A percentile compares a stretch with the other conserved stretches of the same genome.
Evolutionary conservation across 2,329 filamentous ascomycete genomes (phyloP).

Genomic region (Fusarium sp.): DNA sequence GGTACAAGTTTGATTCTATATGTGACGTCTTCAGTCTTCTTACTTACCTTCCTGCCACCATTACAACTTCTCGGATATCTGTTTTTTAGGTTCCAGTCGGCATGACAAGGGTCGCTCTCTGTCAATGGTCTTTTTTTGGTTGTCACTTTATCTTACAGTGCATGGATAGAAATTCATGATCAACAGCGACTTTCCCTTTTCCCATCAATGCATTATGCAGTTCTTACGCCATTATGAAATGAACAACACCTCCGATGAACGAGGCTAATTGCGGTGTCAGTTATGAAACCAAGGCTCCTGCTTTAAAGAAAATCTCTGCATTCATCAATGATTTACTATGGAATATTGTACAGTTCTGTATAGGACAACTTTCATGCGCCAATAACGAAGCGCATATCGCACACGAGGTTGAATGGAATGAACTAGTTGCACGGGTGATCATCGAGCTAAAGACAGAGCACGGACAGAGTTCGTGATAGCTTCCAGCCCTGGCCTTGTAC

Average conservation of each 20-base stretch:
- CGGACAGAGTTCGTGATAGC: conserved; percentile 20
- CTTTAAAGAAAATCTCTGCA: not conserved
- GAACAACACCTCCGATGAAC: not conserved
- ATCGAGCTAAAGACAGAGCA: conserved; percentile 29
- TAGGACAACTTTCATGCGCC: conserved; percentile 8
- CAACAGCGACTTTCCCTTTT: not conserved
- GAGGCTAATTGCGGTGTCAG: conserved; percentile 14
- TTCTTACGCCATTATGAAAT: conserved; percentile 4
- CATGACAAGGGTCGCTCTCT: not conserved
- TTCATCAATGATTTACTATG: not conserved
- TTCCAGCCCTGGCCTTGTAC: not conserved
- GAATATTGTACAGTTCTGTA: not conserved
- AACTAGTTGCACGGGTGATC: conserved; percentile 17
- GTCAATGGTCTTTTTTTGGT: not conserved
- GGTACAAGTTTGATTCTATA: not conserved
- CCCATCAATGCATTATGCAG: not conserved
- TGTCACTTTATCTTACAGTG: not conserved
- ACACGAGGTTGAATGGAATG: conserved; percentile 33
- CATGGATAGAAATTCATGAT: conserved; percentile 1
- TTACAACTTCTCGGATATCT: no score
- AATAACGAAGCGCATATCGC: conserved; percentile 17
- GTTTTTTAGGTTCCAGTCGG: not conserved
- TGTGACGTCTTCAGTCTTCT: not conserved
- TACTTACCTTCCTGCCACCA: not conserved
- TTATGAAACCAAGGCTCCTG: not conserved